Conservation (phyloP, 768 basidiomycete species). For the Boletus reticuloceps region DNA sequence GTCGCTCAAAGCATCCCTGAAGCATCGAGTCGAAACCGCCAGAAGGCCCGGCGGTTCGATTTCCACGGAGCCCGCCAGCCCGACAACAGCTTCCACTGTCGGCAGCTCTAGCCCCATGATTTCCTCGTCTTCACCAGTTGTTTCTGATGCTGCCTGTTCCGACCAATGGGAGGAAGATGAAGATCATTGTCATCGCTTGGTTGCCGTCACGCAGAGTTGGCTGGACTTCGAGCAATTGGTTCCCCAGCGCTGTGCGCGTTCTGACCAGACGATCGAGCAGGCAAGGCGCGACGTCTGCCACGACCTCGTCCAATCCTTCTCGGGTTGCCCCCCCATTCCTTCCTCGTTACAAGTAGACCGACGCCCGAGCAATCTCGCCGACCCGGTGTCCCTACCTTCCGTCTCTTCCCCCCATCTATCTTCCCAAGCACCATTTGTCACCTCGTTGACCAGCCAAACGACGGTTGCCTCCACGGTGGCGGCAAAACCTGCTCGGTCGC, state of each 20-base stretch:
- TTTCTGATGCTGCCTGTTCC: not conserved
- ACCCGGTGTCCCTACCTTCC: not conserved
- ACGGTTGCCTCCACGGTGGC: not conserved
- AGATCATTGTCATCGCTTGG: not conserved
- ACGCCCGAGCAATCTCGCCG: not conserved
- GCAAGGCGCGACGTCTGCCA: too few species aligned
- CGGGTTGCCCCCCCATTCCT: too few species aligned
- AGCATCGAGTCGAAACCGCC: not conserved
- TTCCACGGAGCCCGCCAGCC: not conserved
- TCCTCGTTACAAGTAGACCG: too few species aligned
- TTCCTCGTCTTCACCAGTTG: not conserved
- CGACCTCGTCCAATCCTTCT: too few species aligned
- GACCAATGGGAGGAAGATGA: not conserved
- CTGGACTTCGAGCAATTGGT: not conserved
- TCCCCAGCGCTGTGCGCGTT: too few species aligned
- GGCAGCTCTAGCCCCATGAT: too few species aligned
- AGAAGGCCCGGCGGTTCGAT: not conserved
- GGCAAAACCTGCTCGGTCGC: not conserved
- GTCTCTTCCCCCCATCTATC: too few species aligned
- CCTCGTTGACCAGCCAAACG: not conserved
- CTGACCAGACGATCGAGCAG: too few species aligned
- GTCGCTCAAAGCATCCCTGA: conserved; percentile 1
- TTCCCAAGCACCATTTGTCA: not conserved
- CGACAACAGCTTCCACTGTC: not conserved
- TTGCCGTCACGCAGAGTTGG: conserved; percentile 1